These are phyloP conservation scores for Debaryomyces tyrocola DNA, from an alignment of 805 yeast species.

Conservation along the genomic window DNA sequence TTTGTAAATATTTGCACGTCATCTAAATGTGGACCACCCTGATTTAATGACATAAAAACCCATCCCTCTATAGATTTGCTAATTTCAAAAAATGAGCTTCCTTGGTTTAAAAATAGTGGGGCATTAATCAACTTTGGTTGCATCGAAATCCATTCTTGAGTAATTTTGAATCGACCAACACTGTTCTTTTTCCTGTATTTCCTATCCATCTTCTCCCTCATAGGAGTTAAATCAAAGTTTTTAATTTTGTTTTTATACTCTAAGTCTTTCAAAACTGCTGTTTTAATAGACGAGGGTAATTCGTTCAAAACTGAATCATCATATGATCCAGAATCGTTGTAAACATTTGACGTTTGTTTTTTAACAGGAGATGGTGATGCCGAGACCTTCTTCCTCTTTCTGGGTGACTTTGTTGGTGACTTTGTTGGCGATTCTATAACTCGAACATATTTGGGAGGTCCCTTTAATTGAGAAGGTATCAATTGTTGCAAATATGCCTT, in stretches of 20 bases:
- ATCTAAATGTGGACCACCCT: conserved; percentile 36
- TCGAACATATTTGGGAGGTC: conserved; percentile 28
- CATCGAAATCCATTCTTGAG: conserved; percentile 20
- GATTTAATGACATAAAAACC: conserved; percentile 25
- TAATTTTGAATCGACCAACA: conserved; percentile 12
- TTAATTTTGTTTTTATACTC: conserved; percentile 28
- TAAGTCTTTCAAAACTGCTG: conserved; percentile 37
- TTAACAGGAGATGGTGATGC: conserved; percentile 13
- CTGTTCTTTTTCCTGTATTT: conserved; percentile 10
- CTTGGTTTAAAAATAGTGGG: conserved; percentile 16
- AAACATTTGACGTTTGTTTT: conserved; percentile 3
- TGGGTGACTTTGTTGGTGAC: conserved; percentile 8
- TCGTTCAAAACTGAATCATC: conserved; percentile 38
- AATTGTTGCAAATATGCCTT: conserved; percentile 38
- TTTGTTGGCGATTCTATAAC: conserved; percentile 32
- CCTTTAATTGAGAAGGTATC: conserved; percentile 32
- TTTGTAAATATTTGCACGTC: conserved; percentile 24
- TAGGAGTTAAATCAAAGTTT: conserved; percentile 21
- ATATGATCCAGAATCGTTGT: conserved; percentile 27
- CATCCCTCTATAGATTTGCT: conserved; percentile 21
- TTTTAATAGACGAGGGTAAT: conserved; percentile 36
- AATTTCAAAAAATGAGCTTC: conserved; percentile 11
- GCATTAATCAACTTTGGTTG: conserved; percentile 13
- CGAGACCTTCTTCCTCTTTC: conserved; percentile 7
- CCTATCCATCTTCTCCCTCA: conserved; percentile 24